Evolutionary conservation across 352 stramenopile species (phyloP).

Genomic region (Phytophthora cactorum): DNA sequence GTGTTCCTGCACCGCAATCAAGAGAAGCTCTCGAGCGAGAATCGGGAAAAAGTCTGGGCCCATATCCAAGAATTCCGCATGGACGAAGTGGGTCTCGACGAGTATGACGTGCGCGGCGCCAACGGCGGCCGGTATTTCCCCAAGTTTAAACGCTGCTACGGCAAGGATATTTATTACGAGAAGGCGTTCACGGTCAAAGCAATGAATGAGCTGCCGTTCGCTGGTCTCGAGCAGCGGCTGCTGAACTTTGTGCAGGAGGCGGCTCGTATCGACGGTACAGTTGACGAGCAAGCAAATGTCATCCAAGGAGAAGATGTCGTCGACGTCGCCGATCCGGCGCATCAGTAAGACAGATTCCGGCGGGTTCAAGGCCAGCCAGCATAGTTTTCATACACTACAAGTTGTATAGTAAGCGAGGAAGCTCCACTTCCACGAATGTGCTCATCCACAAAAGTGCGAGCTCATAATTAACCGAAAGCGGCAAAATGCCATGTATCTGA

Average conservation of each 20-base stretch:
- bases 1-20: slow-evolving; percentile 73
- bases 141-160: slow-evolving; percentile 63
- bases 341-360: slow-evolving; percentile 8
- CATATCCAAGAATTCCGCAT: slow-evolving; percentile 64
- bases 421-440: not conserved
- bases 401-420: slow-evolving; percentile 29
- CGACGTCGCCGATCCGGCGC: slow-evolving; percentile 21
- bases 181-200: slow-evolving; percentile 54
- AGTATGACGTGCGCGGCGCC: slow-evolving; percentile 65
- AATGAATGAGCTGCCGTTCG: slow-evolving; percentile 51
- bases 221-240: slow-evolving; percentile 45
- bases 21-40: slow-evolving; percentile 56
- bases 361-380: not conserved
- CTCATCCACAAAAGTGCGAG: too few relatives aligned
- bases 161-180: slow-evolving; percentile 77
- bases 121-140: slow-evolving; percentile 65
- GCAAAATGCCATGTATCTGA: too few relatives aligned
- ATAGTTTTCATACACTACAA: slow-evolving; percentile 27
- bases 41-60: slow-evolving; percentile 46
- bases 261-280: slow-evolving; percentile 34
- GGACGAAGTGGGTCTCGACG: slow-evolving; percentile 31
- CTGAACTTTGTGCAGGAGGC: slow-evolving; percentile 52
- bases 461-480: too few relatives aligned
- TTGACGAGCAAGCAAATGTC: slow-evolving; percentile 16
- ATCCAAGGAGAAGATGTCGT: slow-evolving; percentile 16